phyloP scores from a whole-genome alignment of 2,329 filamentous ascomycete species.

The Botryosphaeria dothidea region DNA sequence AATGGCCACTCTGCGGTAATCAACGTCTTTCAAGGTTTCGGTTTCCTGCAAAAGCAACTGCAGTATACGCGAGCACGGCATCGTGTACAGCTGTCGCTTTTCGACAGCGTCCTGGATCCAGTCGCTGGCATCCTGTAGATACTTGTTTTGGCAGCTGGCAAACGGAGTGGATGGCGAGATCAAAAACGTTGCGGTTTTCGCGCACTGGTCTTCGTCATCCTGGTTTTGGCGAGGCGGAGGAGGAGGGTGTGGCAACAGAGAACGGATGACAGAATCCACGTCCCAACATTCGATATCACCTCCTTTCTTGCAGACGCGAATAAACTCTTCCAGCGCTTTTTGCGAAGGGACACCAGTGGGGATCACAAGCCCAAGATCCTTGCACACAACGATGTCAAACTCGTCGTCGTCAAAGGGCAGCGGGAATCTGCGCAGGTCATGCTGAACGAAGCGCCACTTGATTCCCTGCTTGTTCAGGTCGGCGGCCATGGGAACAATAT shows the following conservation, averaged over 20 bases:
- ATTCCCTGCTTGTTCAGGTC: conserved; percentile 70
- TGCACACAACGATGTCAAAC: conserved; percentile 87
- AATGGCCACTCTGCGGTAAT: conserved; percentile 78
- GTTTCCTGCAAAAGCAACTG: conserved; percentile 80
- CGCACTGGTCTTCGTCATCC: conserved; percentile 64
- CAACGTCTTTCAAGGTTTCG: conserved; percentile 68
- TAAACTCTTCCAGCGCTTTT: conserved; percentile 67
- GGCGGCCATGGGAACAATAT: conserved; percentile 73
- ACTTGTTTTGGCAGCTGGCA: conserved; percentile 77
- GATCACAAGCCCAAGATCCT: conserved; percentile 75
- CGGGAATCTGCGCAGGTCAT: conserved; percentile 75
- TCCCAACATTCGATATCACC: conserved; percentile 89
- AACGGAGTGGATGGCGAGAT: conserved; percentile 83
- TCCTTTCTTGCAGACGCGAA: conserved; percentile 74
- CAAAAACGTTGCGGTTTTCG: conserved; percentile 75
- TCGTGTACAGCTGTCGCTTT: conserved; percentile 65
- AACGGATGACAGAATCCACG: conserved; percentile 79
- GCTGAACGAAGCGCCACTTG: conserved; percentile 85
- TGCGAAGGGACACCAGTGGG: conserved; percentile 57
- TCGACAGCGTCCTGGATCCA: conserved; percentile 81
- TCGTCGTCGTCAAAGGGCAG: conserved; percentile 77
- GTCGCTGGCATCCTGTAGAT: conserved; percentile 76
- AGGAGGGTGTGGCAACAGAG: conserved; percentile 76
- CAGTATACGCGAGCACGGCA: conserved; percentile 76
- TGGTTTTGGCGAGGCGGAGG: conserved; percentile 58